These are phyloP conservation scores for Cercospora sp. DNA, from an alignment of 2,329 filamentous ascomycete species.

Conservation along the genomic window DNA sequence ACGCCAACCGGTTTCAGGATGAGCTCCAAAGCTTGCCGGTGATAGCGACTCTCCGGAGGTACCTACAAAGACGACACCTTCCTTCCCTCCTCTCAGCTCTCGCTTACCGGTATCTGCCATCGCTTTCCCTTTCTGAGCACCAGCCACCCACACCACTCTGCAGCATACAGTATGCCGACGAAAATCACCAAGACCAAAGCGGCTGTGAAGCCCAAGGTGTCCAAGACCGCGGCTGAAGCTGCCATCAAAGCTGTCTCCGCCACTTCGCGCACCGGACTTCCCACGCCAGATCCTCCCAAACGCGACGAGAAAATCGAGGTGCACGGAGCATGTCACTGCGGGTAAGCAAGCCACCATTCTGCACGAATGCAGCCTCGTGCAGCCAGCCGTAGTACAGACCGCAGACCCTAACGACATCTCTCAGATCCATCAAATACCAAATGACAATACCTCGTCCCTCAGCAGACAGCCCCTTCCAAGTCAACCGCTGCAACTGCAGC, in stretches of 20 bases:
- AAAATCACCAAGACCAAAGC: neutral
- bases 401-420: neutral
- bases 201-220: neutral
- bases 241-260: neutral
- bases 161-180: neutral
- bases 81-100: neutral
- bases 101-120: neutral
- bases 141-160: neutral
- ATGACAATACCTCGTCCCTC: neutral
- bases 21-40: neutral
- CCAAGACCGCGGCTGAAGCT: neutral
- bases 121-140: neutral
- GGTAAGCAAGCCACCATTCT: slow-evolving; percentile 2
- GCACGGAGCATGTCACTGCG: slow-evolving; percentile 11
- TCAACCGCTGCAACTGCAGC: slow-evolving; percentile 12
- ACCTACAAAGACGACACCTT: neutral
- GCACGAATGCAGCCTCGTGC: neutral
- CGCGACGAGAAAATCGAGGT: slow-evolving; percentile 6
- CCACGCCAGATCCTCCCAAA: neutral
- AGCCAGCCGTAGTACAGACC: neutral
- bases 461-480: neutral
- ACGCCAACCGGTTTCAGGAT: neutral
- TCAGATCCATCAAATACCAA: neutral
- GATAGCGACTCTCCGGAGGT: neutral
- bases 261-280: neutral